Conservation (phyloP, 2,329 filamentous ascomycete species). For the Clonostachys rosea region DNA sequence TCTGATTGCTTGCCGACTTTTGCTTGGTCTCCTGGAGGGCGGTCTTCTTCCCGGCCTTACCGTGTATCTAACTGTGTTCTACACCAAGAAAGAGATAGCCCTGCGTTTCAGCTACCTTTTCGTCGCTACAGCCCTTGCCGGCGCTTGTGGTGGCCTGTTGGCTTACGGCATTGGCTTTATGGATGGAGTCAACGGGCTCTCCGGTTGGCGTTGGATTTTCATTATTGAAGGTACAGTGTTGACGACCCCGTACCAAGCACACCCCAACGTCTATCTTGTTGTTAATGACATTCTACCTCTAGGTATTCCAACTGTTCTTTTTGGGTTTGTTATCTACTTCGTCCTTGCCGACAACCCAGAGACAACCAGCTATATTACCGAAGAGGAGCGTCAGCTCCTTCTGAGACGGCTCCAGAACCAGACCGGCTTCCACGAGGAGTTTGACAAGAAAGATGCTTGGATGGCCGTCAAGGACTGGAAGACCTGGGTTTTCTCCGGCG, state of each 20-base stretch:
- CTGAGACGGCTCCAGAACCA: neutral
- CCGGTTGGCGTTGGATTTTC: slow-evolving; percentile 39
- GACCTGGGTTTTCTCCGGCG: slow-evolving; percentile 37
- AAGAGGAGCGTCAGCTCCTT: neutral
- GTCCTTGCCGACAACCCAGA: slow-evolving; percentile 1
- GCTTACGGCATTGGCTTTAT: slow-evolving; percentile 13
- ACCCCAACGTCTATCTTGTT: slow-evolving; percentile 16
- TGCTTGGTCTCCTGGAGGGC: slow-evolving; percentile 52
- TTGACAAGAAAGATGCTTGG: too few species aligned
- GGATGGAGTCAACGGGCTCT: slow-evolving; percentile 8
- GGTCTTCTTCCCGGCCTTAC: slow-evolving; percentile 6
- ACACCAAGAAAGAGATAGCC: neutral
- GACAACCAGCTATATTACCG: neutral
- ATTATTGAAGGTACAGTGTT: slow-evolving; percentile 62
- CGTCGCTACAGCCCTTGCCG: slow-evolving; percentile 12
- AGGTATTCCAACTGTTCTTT: neutral
- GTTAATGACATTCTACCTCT: slow-evolving; percentile 16
- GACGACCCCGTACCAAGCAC: slow-evolving; percentile 5
- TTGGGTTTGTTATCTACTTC: neutral
- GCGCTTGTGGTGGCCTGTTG: slow-evolving; percentile 14
- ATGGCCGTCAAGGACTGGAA: slow-evolving; percentile 51
- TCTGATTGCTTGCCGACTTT: slow-evolving; percentile 45
- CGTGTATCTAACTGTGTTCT: slow-evolving; percentile 1
- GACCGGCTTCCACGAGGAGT: neutral
- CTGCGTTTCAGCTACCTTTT: slow-evolving; percentile 18